Base-by-base conservation (phyloP, 345 rosid species). In the Heritiera fomes region DNA sequence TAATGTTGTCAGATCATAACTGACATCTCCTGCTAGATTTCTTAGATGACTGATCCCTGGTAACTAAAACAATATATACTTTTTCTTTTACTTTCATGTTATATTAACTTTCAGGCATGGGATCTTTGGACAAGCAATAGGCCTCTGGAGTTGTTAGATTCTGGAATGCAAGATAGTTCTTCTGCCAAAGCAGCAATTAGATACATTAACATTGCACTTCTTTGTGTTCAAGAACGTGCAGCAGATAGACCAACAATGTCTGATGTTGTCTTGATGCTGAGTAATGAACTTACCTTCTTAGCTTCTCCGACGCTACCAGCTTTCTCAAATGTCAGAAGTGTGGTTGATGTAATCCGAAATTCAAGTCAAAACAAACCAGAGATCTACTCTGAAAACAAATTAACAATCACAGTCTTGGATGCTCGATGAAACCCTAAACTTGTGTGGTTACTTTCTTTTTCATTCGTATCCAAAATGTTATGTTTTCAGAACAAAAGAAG, bases 41-140 rank as follows among this genome's bases (percentile, higher is more conserved):
- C n/a, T n/a, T n/a, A n/a, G n/a, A n/a, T n/a, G 18, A 52, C 18
- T 41, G 45, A 41, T 41, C 7, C 45, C 45, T 41, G 45, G 60
- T 3, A 55, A 55, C 14, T 60, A 4, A n/a, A 20, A 10, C 23
- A 1, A 8, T 11, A 17, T 64, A 14, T 40, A 64, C 14, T n/a
- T n/a, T n/a, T n/a, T n/a, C n/a, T n/a, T n/a, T 6, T 32, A 1
- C 1, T 38, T 15, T 64, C 5, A 4, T 40, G 12, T 41, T 12
- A 62, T 12, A 7, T 14, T 49, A 3, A 4, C 7, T 62, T 60
- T 46, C 59, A 75, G 78, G 71, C 78, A 60, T 75, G 78, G 78
- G 78, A 75, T 9, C 71, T 75, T 49, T 75, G 78, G 78, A 75
- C 45, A 32, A 75, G 78, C 45, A 43, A 18, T 4, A 47, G 56